Evolutionary conservation across 2,329 filamentous ascomycete genomes (phyloP).

Genomic region (Cytospora piceicola): DNA sequence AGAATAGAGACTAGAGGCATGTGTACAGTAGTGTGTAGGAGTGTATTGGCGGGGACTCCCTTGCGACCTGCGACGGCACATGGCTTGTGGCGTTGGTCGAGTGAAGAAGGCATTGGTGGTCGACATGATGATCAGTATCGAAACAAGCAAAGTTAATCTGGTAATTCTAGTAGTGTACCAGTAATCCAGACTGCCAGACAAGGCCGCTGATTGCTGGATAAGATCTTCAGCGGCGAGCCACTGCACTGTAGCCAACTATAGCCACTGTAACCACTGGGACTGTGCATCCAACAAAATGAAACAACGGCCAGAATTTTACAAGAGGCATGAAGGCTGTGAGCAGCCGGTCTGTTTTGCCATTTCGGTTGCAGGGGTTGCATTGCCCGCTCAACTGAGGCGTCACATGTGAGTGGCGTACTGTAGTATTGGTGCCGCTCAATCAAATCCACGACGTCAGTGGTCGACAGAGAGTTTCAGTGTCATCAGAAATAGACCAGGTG

Average conservation of each 20-base stretch:
- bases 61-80: not conserved
- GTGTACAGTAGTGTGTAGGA: not conserved
- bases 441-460: not conserved
- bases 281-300: constrained; percentile 19
- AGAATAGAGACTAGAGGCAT: not conserved
- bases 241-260: not conserved
- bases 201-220: not conserved
- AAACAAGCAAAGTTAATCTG: not conserved
- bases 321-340: not conserved
- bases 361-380: constrained; percentile 20
- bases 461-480: constrained; percentile 10
- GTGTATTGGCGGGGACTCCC: not conserved
- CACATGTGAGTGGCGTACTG: constrained; percentile 9
- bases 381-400: constrained; percentile 19
- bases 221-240: constrained; percentile 6
- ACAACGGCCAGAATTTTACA: constrained; percentile 13
- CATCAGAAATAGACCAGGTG: not conserved
- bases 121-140: not conserved
- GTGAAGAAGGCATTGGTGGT: not conserved
- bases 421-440: not conserved
- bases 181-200: not conserved
- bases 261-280: not conserved
- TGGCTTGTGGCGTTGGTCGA: not conserved
- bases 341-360: constrained; percentile 14
- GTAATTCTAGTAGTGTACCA: not conserved